Percentiles rank a stretch among this genome's conserved stretches.
These are phyloP conservation scores for Cicer chorassanicum DNA, from an alignment of 306 rosid species.

Conservation along the genomic window DNA sequence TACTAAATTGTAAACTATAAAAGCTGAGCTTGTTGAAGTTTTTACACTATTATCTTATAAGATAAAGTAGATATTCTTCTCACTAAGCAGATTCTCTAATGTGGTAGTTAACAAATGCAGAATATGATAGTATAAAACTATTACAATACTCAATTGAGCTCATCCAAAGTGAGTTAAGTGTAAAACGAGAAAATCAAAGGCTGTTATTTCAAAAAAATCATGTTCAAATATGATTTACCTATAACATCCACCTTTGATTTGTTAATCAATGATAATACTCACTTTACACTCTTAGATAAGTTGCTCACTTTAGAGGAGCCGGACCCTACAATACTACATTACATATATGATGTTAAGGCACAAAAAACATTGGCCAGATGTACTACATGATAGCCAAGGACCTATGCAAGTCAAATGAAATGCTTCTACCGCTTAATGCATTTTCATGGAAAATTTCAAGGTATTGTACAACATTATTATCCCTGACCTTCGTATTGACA, in stretches of 20 bases:
- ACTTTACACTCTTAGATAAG: background rate
- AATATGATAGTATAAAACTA: background rate
- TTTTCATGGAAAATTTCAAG: slow-evolving; percentile 26
- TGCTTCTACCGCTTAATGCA: slow-evolving; percentile 20
- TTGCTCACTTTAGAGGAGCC: background rate
- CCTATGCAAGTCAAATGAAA: slow-evolving; percentile 20
- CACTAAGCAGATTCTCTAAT: slow-evolving; percentile 10
- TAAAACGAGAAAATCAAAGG: background rate
- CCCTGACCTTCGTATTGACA: slow-evolving; percentile 79
- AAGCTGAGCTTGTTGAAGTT: background rate
- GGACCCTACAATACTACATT: background rate
- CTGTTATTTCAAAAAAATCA: background rate
- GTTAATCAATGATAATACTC: background rate
- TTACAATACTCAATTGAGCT: background rate
- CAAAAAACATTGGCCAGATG: slow-evolving; percentile 11
- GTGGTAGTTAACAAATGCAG: slow-evolving; percentile 4
- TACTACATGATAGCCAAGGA: slow-evolving; percentile 18
- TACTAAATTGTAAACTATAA: slow-evolving; percentile 19
- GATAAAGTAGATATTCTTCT: background rate
- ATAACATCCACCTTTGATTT: background rate
- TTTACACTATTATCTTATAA: background rate
- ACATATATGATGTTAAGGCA: slow-evolving; percentile 15
- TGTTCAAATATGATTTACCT: background rate
- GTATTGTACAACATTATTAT: slow-evolving; percentile 38
- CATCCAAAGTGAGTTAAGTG: background rate